A percentile compares a stretch with the other conserved stretches of the same genome.
These are phyloP conservation scores for Stagonosporopsis rhizophila DNA, from an alignment of 2,329 filamentous ascomycete genomes.

Conservation along the genomic window DNA sequence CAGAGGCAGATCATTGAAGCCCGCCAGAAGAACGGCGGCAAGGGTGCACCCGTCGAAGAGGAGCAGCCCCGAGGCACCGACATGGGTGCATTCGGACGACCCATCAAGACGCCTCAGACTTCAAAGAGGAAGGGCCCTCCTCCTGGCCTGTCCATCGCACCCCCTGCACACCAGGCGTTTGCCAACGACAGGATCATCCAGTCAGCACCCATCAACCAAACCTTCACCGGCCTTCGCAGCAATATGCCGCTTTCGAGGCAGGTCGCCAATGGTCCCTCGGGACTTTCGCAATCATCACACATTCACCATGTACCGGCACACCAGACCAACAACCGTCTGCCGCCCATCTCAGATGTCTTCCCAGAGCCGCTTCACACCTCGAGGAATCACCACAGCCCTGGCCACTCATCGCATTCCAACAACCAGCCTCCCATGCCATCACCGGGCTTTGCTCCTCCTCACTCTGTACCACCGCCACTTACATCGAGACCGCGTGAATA, in stretches of 20 bases:
- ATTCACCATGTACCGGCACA: slow-evolving; percentile 88
- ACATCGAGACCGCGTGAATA: slow-evolving; percentile 77
- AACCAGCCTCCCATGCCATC: slow-evolving; percentile 76
- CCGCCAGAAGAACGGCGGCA: slow-evolving; percentile 77
- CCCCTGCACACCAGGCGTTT: slow-evolving; percentile 89
- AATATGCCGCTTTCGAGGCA: slow-evolving; percentile 73
- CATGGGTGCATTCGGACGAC: slow-evolving; percentile 52
- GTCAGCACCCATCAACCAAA: slow-evolving; percentile 92
- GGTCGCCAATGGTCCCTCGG: slow-evolving; percentile 80
- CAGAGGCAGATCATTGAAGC: slow-evolving; percentile 95
- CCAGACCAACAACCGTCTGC: slow-evolving; percentile 90
- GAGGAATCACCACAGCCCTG: slow-evolving; percentile 64
- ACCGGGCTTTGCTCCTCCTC: slow-evolving; percentile 71
- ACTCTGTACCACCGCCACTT: slow-evolving; percentile 60
- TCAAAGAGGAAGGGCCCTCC: slow-evolving; percentile 78
- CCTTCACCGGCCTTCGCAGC: slow-evolving; percentile 85
- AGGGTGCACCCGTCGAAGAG: slow-evolving; percentile 50
- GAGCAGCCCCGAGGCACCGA: slow-evolving; percentile 44
- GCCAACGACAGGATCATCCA: slow-evolving; percentile 95
- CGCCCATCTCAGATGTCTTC: slow-evolving; percentile 94
- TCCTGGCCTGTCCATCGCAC: slow-evolving; percentile 91
- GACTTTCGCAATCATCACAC: slow-evolving; percentile 82
- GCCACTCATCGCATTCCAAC: slow-evolving; percentile 68
- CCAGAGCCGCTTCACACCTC: slow-evolving; percentile 71
- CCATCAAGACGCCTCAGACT: slow-evolving; percentile 73